phyloP scores from a whole-genome alignment of 1,139 yeast genomes.

The Zygosaccharomyces pseudobailii region DNA sequence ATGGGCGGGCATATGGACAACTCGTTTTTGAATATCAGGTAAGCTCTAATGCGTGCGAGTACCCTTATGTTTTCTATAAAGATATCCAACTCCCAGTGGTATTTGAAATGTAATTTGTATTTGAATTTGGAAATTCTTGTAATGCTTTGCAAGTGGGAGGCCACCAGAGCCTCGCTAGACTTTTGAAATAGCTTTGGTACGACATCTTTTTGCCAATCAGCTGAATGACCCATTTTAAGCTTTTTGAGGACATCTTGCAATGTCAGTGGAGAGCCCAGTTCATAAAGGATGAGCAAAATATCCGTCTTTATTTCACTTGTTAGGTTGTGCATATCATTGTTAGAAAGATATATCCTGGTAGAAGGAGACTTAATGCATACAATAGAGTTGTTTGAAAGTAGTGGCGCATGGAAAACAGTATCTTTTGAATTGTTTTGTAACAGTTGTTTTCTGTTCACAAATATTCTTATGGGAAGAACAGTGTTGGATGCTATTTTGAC shows the following conservation, averaged over 20 bases:
- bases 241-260: constrained; percentile 22
- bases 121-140: constrained; percentile 25
- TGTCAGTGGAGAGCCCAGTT: constrained; percentile 23
- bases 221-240: constrained; percentile 24
- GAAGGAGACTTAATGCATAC: constrained; percentile 30
- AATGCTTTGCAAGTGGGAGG: constrained; percentile 20
- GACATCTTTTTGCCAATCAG: constrained; percentile 22
- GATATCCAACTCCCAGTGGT: constrained; percentile 32
- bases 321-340: constrained; percentile 26
- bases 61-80: constrained; percentile 24
- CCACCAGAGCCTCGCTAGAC: constrained; percentile 7
- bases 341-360: constrained; percentile 28
- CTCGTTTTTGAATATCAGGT: constrained; percentile 17
- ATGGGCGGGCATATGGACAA: constrained; percentile 3
- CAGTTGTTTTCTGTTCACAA: constrained; percentile 29
- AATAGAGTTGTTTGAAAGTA: constrained; percentile 32
- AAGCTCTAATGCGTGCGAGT: constrained; percentile 24
- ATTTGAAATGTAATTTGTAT: constrained; percentile 25
- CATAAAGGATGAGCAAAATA: constrained; percentile 27
- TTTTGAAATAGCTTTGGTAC: constrained; percentile 13
- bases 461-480: constrained; percentile 27
- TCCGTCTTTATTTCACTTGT: constrained; percentile 28
- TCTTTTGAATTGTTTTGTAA: constrained; percentile 19
- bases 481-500: constrained; percentile 21
- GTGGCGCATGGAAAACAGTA: constrained; percentile 31